phyloP scores from a whole-genome alignment of 768 basidiomycete species.

The Pisolithus albus region DNA sequence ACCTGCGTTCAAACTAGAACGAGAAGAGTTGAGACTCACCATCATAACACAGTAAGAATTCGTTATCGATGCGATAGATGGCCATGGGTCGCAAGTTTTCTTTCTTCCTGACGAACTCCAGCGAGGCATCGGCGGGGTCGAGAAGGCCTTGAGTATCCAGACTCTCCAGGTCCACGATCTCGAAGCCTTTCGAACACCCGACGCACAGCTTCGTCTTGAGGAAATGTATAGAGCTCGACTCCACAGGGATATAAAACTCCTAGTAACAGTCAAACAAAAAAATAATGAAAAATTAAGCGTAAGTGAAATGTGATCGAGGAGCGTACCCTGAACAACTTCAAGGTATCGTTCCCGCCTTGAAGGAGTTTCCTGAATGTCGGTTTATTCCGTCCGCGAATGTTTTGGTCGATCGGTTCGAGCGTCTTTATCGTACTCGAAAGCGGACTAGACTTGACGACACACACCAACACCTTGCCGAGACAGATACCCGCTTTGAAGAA shows the following conservation, averaged over 20 bases:
- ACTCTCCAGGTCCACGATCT: constrained; percentile 96
- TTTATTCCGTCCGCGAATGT: constrained; percentile 66
- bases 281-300: not conserved
- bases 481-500: constrained; percentile 98
- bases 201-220: constrained; percentile 96
- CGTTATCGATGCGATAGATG: constrained; percentile 93
- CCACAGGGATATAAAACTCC: constrained; percentile 99
- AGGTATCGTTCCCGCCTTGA: constrained; percentile 91
- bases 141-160: constrained; percentile 94
- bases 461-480: constrained; percentile 85
- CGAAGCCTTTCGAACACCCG: constrained; percentile 94
- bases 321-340: constrained; percentile 81
- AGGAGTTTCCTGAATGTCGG: constrained; percentile 93
- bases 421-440: constrained; percentile 97
- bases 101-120: constrained; percentile 89
- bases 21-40: constrained; percentile 42
- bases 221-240: constrained; percentile 95
- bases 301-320: not conserved
- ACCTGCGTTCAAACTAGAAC: constrained; percentile 3
- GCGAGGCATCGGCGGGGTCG: constrained; percentile 83
- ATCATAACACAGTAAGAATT: constrained; percentile 96
- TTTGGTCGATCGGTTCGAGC: constrained; percentile 92
- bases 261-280: constrained; percentile 23
- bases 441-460: constrained; percentile 93
- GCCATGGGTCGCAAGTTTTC: constrained; percentile 91